Base-by-base conservation (phyloP, 441 rosid genomes). In the Aquilaria agallochum region DNA sequence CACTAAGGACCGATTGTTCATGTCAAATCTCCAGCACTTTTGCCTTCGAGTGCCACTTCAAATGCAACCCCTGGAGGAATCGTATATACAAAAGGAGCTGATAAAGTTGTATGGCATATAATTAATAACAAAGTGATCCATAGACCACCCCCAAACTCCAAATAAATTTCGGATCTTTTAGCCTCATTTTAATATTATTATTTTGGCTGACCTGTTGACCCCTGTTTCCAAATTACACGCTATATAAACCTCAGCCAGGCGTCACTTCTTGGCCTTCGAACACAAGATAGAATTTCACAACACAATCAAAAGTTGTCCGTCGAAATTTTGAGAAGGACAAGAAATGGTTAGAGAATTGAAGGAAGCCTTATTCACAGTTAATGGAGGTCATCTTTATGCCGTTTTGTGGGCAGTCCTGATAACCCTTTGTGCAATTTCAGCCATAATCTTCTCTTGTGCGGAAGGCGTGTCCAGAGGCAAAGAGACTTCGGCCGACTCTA, bases 361-460 rank as follows among this genome's bases (percentile, higher is more conserved):
- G 64, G 77, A 68, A 44, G 58, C 50, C 45, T 36, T 56, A 3
- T 3, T 36, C 55, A 20, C 68, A 42, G 53, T 40, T 47, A 31
- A 58, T 62, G 68, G 70, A 36, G 56, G 53, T 32, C 58, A 34
- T 56, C 2, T 31, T 12, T 60, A 54, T 27, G 66, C 69, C 53
- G 58, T 76, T 42, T 50, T 80, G 9, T 83, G 71, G 74, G 69
- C 72, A 5, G 82, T 62, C 73, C 64, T 83, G 56, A 45, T 85
- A 11, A 72, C 72, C 56, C 69, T 78, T 55, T 78, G 78, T 68
- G 55, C 76, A 44, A 57, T 88, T 20, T 72, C 81, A 5, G 77
- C 73, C 59, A 56, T 74, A 7, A 36, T 83, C 49, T 76, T 85
- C 52, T 73, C 76, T 50, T 85, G 88, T 48, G 83, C 85, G 10